Evolutionary conservation across 352 stramenopile species (phyloP).

Genomic region (Pythium phragmiticola): DNA sequence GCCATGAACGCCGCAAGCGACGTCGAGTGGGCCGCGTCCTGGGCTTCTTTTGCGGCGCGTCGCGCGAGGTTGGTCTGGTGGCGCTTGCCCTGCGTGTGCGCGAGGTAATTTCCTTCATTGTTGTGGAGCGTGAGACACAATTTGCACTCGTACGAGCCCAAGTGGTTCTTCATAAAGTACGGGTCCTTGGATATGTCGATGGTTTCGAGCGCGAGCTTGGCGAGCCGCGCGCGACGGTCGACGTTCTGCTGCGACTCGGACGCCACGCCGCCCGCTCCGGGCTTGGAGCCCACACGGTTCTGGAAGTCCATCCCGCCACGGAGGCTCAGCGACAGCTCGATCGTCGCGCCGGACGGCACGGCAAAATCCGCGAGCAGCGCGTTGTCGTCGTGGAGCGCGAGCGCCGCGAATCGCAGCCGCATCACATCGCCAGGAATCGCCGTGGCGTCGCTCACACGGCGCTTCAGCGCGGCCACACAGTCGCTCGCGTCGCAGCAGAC

Average conservation of each 20-base stretch:
- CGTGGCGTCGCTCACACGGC: constrained; percentile 21
- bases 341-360: constrained; percentile 21
- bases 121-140: constrained; percentile 99
- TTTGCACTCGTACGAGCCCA: constrained; percentile 99
- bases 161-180: constrained; percentile 99
- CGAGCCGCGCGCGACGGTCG: constrained; percentile 95
- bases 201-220: constrained; percentile 98
- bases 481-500: constrained; percentile 12
- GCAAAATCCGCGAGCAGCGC: constrained; percentile 23
- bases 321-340: constrained; percentile 22
- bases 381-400: constrained; percentile 22
- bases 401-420: constrained; percentile 27
- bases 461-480: constrained; percentile 24
- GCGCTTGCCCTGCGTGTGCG: constrained; percentile 98
- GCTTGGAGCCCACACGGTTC: constrained; percentile 84
- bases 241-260: constrained; percentile 83
- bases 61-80: constrained; percentile 97
- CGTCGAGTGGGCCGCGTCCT: constrained; percentile 51
- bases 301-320: constrained; percentile 78
- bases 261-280: constrained; percentile 67
- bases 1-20: constrained; percentile 45
- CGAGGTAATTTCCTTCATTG: constrained; percentile 99
- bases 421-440: constrained; percentile 21
- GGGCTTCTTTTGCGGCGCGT: constrained; percentile 84
- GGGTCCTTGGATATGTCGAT: constrained; percentile 99